A percentile compares a stretch with the other conserved stretches of the same genome.
Evolutionary conservation across 2,329 filamentous ascomycete genomes (phyloP).

Genomic region (Arthrobotrys sinensis): DNA sequence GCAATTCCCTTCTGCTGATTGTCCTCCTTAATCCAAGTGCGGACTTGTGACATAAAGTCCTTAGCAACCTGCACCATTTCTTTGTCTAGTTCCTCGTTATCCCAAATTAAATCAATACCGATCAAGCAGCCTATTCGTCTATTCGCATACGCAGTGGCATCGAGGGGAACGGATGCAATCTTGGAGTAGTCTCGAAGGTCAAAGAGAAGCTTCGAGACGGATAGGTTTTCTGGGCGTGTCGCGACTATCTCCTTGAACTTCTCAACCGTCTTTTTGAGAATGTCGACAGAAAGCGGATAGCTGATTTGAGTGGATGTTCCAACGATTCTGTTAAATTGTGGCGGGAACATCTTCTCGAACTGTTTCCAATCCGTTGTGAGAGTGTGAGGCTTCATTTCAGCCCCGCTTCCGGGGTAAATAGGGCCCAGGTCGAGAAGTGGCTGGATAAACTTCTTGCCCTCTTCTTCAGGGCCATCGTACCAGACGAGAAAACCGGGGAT

Average conservation of each 20-base stretch:
- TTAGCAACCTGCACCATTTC: conserved; percentile 30
- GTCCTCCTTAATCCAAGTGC: conserved; percentile 32
- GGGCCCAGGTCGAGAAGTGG: conserved; percentile 42
- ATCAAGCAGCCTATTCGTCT: conserved; percentile 42
- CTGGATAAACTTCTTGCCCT: conserved; percentile 37
- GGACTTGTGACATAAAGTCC: conserved; percentile 20
- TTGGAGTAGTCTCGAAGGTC: conserved; percentile 54
- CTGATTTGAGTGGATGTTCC: conserved; percentile 44
- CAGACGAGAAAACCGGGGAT: conserved; percentile 47
- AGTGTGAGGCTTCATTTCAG: conserved; percentile 35
- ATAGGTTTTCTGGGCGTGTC: conserved; percentile 36
- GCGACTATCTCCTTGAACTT: conserved; percentile 25
- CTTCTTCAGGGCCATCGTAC: conserved; percentile 56
- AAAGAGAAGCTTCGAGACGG: conserved; percentile 41
- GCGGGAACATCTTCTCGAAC: conserved; percentile 38
- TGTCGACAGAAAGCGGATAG: conserved; percentile 28
- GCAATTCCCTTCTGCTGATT: conserved; percentile 48
- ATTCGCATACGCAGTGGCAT: conserved; percentile 57
- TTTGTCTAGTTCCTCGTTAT: conserved; percentile 40
- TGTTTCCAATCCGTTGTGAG: conserved; percentile 42
- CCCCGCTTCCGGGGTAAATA: conserved; percentile 21
- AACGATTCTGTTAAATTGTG: conserved; percentile 45
- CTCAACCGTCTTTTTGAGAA: conserved; percentile 28
- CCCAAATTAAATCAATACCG: conserved; percentile 45
- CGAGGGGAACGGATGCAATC: conserved; percentile 44